Conservation (phyloP, 805 yeast species). For the Torulaspora delbrueckii region DNA sequence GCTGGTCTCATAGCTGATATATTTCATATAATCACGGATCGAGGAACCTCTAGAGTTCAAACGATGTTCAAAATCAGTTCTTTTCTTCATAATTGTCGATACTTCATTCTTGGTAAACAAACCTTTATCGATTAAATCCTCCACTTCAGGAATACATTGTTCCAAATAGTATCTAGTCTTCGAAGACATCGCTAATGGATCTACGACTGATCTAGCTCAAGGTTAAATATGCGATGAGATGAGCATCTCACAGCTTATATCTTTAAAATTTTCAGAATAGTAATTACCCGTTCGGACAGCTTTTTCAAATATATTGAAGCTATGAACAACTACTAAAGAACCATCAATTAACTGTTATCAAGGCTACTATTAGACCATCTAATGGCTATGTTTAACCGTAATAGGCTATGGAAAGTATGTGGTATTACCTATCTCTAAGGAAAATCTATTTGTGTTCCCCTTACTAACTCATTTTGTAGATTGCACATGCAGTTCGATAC, state of each 20-base stretch:
- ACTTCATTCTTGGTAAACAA: conserved; percentile 80
- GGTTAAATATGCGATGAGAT: conserved; percentile 14
- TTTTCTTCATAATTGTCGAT: conserved; percentile 76
- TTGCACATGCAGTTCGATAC: conserved; percentile 10
- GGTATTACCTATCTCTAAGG: not conserved
- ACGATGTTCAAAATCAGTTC: conserved; percentile 94
- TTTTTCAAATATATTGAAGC: not conserved
- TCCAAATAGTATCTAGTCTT: conserved; percentile 54
- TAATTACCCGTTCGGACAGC: conserved; percentile 4
- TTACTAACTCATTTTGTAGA: conserved; percentile 3
- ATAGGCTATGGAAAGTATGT: conserved; percentile 9
- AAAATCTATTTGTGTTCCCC: not conserved
- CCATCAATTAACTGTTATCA: not conserved
- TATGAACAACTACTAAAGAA: too few species aligned
- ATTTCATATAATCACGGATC: conserved; percentile 69
- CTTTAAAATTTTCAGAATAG: conserved; percentile 14
- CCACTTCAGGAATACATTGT: conserved; percentile 83
- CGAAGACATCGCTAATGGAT: conserved; percentile 40
- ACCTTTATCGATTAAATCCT: conserved; percentile 76
- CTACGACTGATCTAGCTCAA: not conserved
- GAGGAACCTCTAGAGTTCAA: conserved; percentile 78
- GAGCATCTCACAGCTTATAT: conserved; percentile 5
- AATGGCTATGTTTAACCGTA: conserved; percentile 1
- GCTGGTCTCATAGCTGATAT: conserved; percentile 73
- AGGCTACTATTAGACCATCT: not conserved